Percentiles rank a stretch among this genome's conserved stretches.
Conservation (phyloP, 805 yeast species). For the Candida nonsorbophila region DNA sequence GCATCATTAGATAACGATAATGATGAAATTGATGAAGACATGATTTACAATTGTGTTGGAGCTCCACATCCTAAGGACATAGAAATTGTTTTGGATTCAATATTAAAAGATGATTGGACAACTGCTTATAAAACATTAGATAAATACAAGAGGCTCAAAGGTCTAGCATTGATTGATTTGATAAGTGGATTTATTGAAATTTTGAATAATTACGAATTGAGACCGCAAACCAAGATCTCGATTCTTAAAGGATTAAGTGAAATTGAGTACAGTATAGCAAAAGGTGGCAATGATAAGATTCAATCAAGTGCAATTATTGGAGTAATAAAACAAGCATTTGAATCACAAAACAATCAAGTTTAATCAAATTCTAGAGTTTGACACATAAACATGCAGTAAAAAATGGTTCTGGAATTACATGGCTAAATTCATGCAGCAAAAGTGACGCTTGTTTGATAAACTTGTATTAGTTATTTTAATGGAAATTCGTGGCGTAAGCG, state of each 20-base stretch:
- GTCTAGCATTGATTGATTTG: slow-evolving; percentile 85
- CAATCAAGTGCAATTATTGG: slow-evolving; percentile 91
- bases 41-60: slow-evolving; percentile 92
- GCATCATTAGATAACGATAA: slow-evolving; percentile 48
- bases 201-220: slow-evolving; percentile 63
- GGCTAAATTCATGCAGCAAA: not conserved
- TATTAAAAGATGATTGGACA: slow-evolving; percentile 85
- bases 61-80: slow-evolving; percentile 90
- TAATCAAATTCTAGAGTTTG: not conserved
- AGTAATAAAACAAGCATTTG: slow-evolving; percentile 67
- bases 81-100: slow-evolving; percentile 66
- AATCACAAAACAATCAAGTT: slow-evolving; percentile 10
- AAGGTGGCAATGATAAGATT: slow-evolving; percentile 88
- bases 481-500: too few species aligned
- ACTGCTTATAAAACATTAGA: slow-evolving; percentile 64
- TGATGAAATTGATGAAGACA: slow-evolving; percentile 53
- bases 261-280: slow-evolving; percentile 84
- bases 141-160: slow-evolving; percentile 64
- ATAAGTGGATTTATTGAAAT: slow-evolving; percentile 71
- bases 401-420: not conserved
- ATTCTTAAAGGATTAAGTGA: slow-evolving; percentile 74
- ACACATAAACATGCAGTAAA: slow-evolving; percentile 1
- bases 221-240: slow-evolving; percentile 53
- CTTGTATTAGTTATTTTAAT: too few species aligned
- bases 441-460: too few species aligned